Evolutionary conservation across 2,329 filamentous ascomycete species (phyloP).

Genomic region (Diaporthe sp.): DNA sequence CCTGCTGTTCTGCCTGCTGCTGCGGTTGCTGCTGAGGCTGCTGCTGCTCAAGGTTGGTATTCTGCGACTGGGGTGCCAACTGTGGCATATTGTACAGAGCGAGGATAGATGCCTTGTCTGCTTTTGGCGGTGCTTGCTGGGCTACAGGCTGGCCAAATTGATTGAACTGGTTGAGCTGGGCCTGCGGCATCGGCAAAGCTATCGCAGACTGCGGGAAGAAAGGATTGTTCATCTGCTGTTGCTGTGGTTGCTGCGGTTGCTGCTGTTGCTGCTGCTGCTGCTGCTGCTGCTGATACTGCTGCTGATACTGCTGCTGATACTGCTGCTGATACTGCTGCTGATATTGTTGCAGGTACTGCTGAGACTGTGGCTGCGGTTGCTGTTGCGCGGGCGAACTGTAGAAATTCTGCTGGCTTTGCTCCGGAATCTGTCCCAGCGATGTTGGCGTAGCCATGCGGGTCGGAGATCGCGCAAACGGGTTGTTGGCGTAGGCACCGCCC

Average conservation of each 20-base stretch:
- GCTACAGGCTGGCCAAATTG: conserved; percentile 47
- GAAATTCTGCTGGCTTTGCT: conserved; percentile 58
- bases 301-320: conserved; percentile 37
- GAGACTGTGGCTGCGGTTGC: conserved; percentile 37
- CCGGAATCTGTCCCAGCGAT: conserved; percentile 60
- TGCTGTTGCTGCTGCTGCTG: conserved; percentile 34
- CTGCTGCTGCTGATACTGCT: conserved; percentile 37
- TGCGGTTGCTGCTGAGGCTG: conserved; percentile 39
- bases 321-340: conserved; percentile 31
- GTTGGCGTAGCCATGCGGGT: conserved; percentile 61
- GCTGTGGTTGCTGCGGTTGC: conserved; percentile 38
- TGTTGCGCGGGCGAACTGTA: conserved; percentile 45
- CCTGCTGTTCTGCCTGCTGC: conserved; percentile 43
- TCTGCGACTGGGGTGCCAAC: conserved; percentile 53
- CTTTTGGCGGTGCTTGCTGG: conserved; percentile 55
- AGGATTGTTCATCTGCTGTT: conserved; percentile 37
- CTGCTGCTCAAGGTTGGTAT: conserved; percentile 35
- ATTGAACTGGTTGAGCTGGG: conserved; percentile 39
- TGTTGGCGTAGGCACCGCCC: conserved; percentile 50
- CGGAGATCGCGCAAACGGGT: conserved; percentile 62
- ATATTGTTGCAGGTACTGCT: conserved; percentile 42
- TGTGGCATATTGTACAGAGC: conserved; percentile 77
- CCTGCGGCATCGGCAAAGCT: conserved; percentile 35
- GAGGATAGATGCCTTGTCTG: conserved; percentile 80
- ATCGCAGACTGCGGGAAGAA: conserved; percentile 38